These are phyloP conservation scores for Arabidopsis arenosa DNA, from an alignment of 345 rosid genomes.

Conservation along the genomic window DNA sequence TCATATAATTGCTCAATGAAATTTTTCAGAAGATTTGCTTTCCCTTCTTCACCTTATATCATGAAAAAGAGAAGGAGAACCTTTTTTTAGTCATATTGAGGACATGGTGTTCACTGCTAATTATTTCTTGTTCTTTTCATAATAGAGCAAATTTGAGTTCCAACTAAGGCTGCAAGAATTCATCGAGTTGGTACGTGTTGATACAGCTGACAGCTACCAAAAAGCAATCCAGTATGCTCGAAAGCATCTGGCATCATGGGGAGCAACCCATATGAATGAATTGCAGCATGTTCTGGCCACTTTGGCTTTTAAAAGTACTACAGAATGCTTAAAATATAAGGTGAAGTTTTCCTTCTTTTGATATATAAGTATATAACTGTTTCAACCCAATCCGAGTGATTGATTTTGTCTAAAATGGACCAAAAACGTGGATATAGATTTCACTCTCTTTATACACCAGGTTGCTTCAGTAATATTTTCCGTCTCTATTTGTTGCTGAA, in stretches of 20 bases:
- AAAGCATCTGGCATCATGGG: constrained; percentile 90
- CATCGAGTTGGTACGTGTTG: constrained; percentile 86
- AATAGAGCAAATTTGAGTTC: constrained; percentile 92
- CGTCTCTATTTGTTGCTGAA: background rate
- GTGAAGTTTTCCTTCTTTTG: constrained; percentile 48
- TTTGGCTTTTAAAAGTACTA: constrained; percentile 83
- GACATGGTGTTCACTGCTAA: background rate
- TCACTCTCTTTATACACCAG: constrained; percentile 10
- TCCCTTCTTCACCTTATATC: background rate
- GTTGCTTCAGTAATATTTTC: constrained; percentile 14
- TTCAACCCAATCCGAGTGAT: background rate
- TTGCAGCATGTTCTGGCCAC: constrained; percentile 80
- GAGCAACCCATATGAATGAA: constrained; percentile 83
- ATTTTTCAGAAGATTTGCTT: background rate
- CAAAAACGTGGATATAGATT: background rate
- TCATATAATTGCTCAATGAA: background rate
- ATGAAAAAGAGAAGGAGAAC: constrained; percentile 3
- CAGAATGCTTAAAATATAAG: constrained; percentile 84
- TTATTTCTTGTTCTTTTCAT: constrained; percentile 20
- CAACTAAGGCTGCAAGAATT: constrained; percentile 96
- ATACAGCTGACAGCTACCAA: constrained; percentile 69
- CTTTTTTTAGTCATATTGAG: background rate
- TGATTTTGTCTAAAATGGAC: constrained; percentile 3
- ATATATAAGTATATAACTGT: background rate
- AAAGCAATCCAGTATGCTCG: constrained; percentile 82